Percentiles rank a stretch among this genome's conserved stretches.
Evolutionary conservation across 2,329 filamentous ascomycete species (phyloP).

Genomic region (Botryotinia convoluta): DNA sequence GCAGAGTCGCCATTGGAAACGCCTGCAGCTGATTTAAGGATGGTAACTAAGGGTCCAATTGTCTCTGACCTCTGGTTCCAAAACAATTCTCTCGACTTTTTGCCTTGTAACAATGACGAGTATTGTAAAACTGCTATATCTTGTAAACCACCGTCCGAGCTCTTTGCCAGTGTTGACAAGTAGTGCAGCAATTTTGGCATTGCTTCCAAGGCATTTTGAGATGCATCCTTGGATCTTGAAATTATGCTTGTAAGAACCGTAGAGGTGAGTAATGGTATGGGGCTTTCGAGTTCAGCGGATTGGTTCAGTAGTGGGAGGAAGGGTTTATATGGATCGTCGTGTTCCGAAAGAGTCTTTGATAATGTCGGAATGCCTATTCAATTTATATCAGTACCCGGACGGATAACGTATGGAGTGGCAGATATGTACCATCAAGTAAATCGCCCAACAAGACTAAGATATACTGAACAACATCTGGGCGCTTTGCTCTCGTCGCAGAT

Average conservation of each 20-base stretch:
- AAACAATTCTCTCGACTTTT: constrained; percentile 74
- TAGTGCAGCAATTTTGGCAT: constrained; percentile 84
- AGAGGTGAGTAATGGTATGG: constrained; percentile 85
- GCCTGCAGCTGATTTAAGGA: constrained; percentile 76
- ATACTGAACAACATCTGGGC: constrained; percentile 90
- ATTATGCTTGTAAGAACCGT: constrained; percentile 81
- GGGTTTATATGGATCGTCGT: constrained; percentile 74
- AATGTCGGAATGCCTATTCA: constrained; percentile 72
- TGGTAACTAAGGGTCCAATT: constrained; percentile 74
- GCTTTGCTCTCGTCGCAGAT: constrained; percentile 66
- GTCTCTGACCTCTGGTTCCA: constrained; percentile 91
- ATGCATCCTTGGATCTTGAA: constrained; percentile 57
- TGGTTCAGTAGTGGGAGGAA: constrained; percentile 79
- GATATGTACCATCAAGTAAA: constrained; percentile 70
- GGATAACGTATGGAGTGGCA: background rate
- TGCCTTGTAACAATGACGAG: constrained; percentile 76
- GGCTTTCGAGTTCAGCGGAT: constrained; percentile 64
- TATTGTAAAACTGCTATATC: constrained; percentile 94
- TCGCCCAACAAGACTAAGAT: constrained; percentile 87
- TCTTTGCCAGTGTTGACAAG: constrained; percentile 78
- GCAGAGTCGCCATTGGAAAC: constrained; percentile 63
- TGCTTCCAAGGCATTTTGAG: constrained; percentile 60
- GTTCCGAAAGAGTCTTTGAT: constrained; percentile 70
- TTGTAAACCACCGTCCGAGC: constrained; percentile 83
- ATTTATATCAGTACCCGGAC: constrained; percentile 15